Base-by-base conservation (phyloP, 2,329 filamentous ascomycete species). In the Periconia sp. region DNA sequence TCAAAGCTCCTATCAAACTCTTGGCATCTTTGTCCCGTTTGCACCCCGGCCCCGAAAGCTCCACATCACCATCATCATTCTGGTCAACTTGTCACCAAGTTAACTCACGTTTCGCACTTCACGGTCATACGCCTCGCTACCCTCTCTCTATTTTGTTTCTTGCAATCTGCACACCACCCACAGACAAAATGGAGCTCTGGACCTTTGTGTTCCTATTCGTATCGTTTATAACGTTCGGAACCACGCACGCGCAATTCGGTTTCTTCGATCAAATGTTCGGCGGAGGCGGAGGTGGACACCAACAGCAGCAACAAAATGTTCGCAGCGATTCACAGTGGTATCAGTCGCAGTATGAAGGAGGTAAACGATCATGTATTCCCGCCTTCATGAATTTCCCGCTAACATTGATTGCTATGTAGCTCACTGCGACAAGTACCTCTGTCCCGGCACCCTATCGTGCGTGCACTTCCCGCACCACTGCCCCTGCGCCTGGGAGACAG, bases 251-350 rank as follows among this genome's bases (percentile, higher is more conserved):
- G 11, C 93, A 97, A 76, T 97, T 97, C 74, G 89, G 91, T 71
- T 96, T 99, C 83, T 99, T 97, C 77, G 92, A 97, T 73, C 91
- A 97, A 67, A 96, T 97, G 91, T 97, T 99, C 74, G 83, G 85
- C 64, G 80, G 81, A 79, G 84, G 53, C 82, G 85, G 60, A 75
- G 82, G 45, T 73, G 81, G 82, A 42, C 79, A 82, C 44, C 83
- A 85, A 46, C 79, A 82, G 50, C 81, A 87, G 51, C 81, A 87
- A 23, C 88, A 91, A 66, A 94, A 97, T 72, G 90, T 89, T 27
- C 84, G 90, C 2, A 95, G 90, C 68, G 93, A 97, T 76, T 89
- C 90, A 14, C 78, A 80, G 20, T 88, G 90, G 79, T 97, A 97
- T 74, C 87, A 86, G 65, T 77, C 83, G 56, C 83, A 84, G 54